phyloP scores from a whole-genome alignment of 192 early-diverging fungal genomes.

The Martensiomyces pterosporus region DNA sequence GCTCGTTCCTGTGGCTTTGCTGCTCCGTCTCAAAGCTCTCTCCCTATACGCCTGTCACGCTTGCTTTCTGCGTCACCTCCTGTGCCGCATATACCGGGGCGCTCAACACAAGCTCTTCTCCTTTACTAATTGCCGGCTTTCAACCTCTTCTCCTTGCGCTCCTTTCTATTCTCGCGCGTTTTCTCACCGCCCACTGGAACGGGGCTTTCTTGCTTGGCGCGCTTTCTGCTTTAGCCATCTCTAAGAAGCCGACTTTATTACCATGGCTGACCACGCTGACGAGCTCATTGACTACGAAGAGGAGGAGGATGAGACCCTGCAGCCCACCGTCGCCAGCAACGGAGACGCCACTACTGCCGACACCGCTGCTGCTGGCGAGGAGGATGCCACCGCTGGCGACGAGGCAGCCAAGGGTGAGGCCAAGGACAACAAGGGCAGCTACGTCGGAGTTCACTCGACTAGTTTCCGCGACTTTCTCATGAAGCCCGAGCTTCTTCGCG shows the following conservation, averaged over 20 bases:
- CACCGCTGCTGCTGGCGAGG: conserved; percentile 45
- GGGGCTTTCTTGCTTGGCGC: too few species aligned
- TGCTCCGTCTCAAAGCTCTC: too few species aligned
- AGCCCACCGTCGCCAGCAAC: conserved; percentile 34
- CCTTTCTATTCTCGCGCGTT: background rate
- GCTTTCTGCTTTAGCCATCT: too few species aligned
- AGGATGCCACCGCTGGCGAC: conserved; percentile 30
- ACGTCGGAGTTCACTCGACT: conserved; percentile 97
- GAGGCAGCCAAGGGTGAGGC: conserved; percentile 58
- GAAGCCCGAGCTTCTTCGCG: conserved; percentile 91
- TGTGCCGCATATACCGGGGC: too few species aligned
- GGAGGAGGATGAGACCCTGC: conserved; percentile 73
- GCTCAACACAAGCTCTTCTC: too few species aligned
- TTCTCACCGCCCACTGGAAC: too few species aligned
- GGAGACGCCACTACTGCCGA: conserved; percentile 33
- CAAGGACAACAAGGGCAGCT: conserved; percentile 94
- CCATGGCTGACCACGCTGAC: conserved; percentile 69
- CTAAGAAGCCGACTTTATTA: too few species aligned
- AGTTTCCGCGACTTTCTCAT: conserved; percentile 97
- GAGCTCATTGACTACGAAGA: conserved; percentile 98
- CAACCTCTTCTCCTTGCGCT: too few species aligned
- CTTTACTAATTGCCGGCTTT: too few species aligned
- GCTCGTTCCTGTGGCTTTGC: too few species aligned
- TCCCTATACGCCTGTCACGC: too few species aligned
- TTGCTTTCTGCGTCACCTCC: too few species aligned